Percentiles rank a stretch among this genome's conserved stretches.
These are phyloP conservation scores for Globisporangium heterothallicum DNA, from an alignment of 352 stramenopile genomes.

Conservation along the genomic window DNA sequence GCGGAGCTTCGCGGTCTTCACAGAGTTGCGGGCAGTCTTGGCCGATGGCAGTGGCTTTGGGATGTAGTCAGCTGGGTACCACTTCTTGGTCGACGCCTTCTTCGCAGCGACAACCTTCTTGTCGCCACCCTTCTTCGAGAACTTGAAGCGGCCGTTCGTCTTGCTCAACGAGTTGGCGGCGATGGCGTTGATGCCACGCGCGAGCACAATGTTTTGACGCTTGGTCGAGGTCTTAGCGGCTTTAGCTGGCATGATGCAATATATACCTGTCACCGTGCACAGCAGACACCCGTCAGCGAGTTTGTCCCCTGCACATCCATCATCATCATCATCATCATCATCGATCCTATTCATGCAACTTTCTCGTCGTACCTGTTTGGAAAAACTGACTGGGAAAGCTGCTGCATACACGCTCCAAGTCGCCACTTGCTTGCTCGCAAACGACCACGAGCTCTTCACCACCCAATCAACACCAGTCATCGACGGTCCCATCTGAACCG, in stretches of 20 bases:
- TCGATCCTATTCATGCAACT: background rate
- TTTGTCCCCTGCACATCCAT: background rate
- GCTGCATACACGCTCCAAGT: constrained; percentile 1
- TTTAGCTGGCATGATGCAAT: constrained; percentile 35
- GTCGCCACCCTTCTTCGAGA: constrained; percentile 48
- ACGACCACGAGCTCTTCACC: constrained; percentile 10
- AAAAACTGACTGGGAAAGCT: constrained; percentile 30
- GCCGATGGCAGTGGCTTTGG: constrained; percentile 62
- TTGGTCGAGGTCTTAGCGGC: constrained; percentile 39
- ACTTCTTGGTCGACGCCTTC: constrained; percentile 50
- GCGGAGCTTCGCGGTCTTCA: constrained; percentile 92
- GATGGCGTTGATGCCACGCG: constrained; percentile 78
- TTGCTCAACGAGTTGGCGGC: constrained; percentile 53
- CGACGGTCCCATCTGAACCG: constrained; percentile 1
- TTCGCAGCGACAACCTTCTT: constrained; percentile 64
- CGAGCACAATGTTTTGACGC: constrained; percentile 65
- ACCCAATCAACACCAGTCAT: constrained; percentile 10
- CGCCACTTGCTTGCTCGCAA: too few relatives aligned
- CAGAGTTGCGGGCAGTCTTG: constrained; percentile 74
- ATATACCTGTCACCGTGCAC: constrained; percentile 33
- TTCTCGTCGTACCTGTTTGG: constrained; percentile 48
- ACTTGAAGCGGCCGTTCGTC: constrained; percentile 55
- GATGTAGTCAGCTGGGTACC: constrained; percentile 77
- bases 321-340: background rate
- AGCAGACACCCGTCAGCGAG: too few relatives aligned